Evolutionary conservation across 169 alveolate genomes (phyloP).

Genomic region (Eimeria sp.): DNA sequence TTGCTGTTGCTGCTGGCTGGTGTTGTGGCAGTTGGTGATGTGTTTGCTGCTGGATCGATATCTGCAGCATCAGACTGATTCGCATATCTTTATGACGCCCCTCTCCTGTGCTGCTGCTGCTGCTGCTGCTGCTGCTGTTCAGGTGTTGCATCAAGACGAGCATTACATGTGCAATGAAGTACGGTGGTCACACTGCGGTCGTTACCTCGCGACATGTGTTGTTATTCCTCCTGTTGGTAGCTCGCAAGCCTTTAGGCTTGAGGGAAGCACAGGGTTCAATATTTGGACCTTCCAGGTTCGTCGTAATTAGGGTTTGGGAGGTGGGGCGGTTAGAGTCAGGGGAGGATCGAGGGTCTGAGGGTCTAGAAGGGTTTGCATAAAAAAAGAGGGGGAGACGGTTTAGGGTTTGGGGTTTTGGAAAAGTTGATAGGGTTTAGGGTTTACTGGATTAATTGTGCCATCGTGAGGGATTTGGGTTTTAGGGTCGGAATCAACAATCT

Average conservation of each 20-base stretch:
- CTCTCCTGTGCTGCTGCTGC: too few relatives aligned
- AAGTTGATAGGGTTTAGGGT: neutral
- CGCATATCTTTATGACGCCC: neutral
- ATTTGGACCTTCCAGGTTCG: slow-evolving; percentile 79
- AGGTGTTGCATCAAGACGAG: slow-evolving; percentile 83
- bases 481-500: too few relatives aligned
- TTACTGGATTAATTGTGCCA: neutral
- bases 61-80: too few relatives aligned
- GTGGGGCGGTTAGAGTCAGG: neutral
- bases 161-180: slow-evolving; percentile 89
- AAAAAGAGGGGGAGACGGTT: too few relatives aligned
- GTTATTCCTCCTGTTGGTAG: slow-evolving; percentile 85
- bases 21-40: slow-evolving; percentile 84
- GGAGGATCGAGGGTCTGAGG: too few relatives aligned
- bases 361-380: too few relatives aligned
- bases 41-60: too few relatives aligned
- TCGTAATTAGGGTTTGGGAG: slow-evolving; percentile 41
- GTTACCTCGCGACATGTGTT: slow-evolving; percentile 92
- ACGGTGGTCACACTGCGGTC: slow-evolving; percentile 94
- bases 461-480: slow-evolving; percentile 75
- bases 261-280: slow-evolving; percentile 62
- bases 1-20: too few relatives aligned
- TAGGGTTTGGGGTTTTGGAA: slow-evolving; percentile 9
- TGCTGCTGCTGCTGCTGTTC: too few relatives aligned
- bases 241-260: slow-evolving; percentile 47